Evolutionary conservation across 768 basidiomycete genomes (phyloP).

Genomic region (Trametes meyenii): DNA sequence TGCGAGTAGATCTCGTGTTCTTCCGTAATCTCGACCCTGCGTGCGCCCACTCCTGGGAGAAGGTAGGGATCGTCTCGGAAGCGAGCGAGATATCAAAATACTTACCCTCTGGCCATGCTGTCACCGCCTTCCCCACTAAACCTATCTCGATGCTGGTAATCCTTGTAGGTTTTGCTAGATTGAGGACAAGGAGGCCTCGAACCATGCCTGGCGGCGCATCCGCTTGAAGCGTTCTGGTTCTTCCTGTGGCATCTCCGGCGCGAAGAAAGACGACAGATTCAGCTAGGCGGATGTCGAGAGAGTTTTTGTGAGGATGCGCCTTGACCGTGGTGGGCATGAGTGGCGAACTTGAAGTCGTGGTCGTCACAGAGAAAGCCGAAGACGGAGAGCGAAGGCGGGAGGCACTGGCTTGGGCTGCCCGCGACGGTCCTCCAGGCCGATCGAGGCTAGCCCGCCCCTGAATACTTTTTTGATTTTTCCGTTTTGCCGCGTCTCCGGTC

Average conservation of each 20-base stretch:
- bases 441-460: constrained; percentile 9
- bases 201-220: constrained; percentile 56
- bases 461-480: constrained; percentile 13
- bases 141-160: constrained; percentile 85
- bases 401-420: not conserved
- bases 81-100: constrained; percentile 6
- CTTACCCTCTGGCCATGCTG: constrained; percentile 87
- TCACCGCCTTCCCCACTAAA: constrained; percentile 69
- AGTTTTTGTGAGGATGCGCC: constrained; percentile 38
- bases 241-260: constrained; percentile 39
- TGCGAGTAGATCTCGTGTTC: constrained; percentile 75
- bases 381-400: not conserved
- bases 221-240: constrained; percentile 35
- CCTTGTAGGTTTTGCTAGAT: constrained; percentile 74
- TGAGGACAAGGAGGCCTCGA: constrained; percentile 65
- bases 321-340: constrained; percentile 18
- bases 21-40: constrained; percentile 76
- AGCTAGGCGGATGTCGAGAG: constrained; percentile 50
- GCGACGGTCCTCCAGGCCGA: constrained; percentile 18
- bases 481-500: not conserved
- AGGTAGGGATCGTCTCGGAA: not conserved
- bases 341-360: constrained; percentile 1
- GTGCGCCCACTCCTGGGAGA: constrained; percentile 60
- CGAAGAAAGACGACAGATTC: constrained; percentile 60
- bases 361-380: not conserved